Evolutionary conservation across 169 alveolate species (phyloP).

Genomic region (Cryptosporidium viatorum): DNA sequence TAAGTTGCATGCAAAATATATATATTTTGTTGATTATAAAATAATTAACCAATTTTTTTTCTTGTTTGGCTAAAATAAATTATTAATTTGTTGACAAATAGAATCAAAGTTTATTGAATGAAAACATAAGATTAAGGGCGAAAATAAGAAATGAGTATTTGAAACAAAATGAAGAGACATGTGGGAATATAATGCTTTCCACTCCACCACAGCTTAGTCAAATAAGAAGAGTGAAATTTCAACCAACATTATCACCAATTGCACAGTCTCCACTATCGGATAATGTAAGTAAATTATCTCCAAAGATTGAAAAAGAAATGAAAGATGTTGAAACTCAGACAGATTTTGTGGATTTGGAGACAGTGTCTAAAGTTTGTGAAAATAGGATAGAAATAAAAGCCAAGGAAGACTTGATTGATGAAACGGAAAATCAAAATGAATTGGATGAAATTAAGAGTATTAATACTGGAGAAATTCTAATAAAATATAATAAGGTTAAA

Average conservation of each 20-base stretch:
- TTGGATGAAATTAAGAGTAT: conserved; percentile 3
- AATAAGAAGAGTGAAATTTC: conserved; percentile 62
- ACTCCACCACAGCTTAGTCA: conserved; percentile 72
- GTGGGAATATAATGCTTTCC: background rate
- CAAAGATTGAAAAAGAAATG: conserved; percentile 5
- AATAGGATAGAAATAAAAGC: background rate
- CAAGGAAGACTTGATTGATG: background rate
- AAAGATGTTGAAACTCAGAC: conserved; percentile 24
- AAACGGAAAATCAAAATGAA: background rate
- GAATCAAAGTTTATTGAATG: conserved; percentile 65
- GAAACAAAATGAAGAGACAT: conserved; percentile 27
- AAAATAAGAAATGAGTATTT: conserved; percentile 36
- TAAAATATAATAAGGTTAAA: background rate
- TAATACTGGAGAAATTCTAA: background rate
- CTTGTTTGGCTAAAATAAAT: background rate
- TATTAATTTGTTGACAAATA: background rate
- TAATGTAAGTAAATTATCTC: background rate
- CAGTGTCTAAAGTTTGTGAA: background rate
- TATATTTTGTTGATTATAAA: background rate
- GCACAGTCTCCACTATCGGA: conserved; percentile 72
- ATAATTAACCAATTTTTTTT: background rate
- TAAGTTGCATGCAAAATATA: conserved; percentile 35
- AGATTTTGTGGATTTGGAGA: background rate
- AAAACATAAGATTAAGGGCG: conserved; percentile 66
- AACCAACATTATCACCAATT: conserved; percentile 68